Evolutionary conservation across 176 grass and related monocot genomes (phyloP).

Genomic region (Typha latifolia): DNA sequence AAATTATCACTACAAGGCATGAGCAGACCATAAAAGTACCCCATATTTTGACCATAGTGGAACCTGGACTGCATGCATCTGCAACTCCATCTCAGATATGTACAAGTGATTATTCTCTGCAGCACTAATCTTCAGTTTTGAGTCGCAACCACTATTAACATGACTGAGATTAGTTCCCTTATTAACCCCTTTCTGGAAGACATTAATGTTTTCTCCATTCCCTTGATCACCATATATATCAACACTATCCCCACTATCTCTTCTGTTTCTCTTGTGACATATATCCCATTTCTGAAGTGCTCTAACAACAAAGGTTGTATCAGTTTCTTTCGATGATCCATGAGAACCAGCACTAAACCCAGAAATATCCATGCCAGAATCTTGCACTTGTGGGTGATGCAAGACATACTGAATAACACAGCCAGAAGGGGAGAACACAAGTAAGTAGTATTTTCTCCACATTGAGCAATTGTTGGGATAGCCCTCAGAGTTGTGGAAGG

Average conservation of each 20-base stretch:
- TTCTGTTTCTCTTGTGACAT: slow-evolving; percentile 73
- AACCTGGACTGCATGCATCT: slow-evolving; percentile 48
- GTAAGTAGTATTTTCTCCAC: slow-evolving; percentile 49
- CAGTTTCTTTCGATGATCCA: slow-evolving; percentile 35
- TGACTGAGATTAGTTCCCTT: slow-evolving; percentile 44
- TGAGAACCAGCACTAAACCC: slow-evolving; percentile 27
- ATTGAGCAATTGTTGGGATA: slow-evolving; percentile 26
- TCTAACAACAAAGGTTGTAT: slow-evolving; percentile 60
- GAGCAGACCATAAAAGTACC: slow-evolving; percentile 33
- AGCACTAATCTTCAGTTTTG: slow-evolving; percentile 28
- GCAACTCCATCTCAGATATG: slow-evolving; percentile 83
- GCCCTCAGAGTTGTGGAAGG: slow-evolving; percentile 69
- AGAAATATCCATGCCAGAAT: slow-evolving; percentile 30
- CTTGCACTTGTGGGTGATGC: slow-evolving; percentile 26
- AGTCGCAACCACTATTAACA: slow-evolving; percentile 15
- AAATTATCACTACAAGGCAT: too few species aligned
- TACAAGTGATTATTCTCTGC: slow-evolving; percentile 58
- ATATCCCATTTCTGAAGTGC: slow-evolving; percentile 98
- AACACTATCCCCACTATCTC: slow-evolving; percentile 52
- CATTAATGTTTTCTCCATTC: slow-evolving; percentile 40
- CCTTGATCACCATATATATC: slow-evolving; percentile 63
- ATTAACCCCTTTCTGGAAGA: slow-evolving; percentile 46
- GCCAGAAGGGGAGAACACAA: slow-evolving; percentile 83
- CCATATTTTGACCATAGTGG: slow-evolving; percentile 75
- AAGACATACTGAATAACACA: slow-evolving; percentile 89